Base-by-base conservation (phyloP, 1,284 basidiomycete genomes). In the Amylostereum chailletii region DNA sequence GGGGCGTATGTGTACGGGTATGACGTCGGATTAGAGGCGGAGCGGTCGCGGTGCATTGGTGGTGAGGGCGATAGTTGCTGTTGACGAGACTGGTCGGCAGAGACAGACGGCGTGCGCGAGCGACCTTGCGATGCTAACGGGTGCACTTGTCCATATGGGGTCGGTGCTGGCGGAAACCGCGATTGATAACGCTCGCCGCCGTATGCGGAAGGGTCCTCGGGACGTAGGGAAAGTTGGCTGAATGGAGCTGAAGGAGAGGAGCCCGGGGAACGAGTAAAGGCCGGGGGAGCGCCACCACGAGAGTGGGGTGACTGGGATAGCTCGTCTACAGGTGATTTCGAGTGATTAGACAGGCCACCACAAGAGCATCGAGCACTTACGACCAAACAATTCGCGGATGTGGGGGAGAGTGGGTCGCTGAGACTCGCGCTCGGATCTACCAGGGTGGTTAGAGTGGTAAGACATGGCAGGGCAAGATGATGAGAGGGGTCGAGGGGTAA, bases 371-470 rank as follows among this genome's bases (percentile, higher is more conserved):
- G 34, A 34, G 42, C 45, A 59, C 72, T 60, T 50, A 83, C 86
- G 77, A 67, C 77, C 71, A 59, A 89, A 83, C 50, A 88, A 65
- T 62, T 84, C 81, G 48, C 82, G 80, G 51, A 89, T 87, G 43
- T 83, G 75, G 41, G 86, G 86, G 47, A 89, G 77, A n/a, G 78
- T 83, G 48, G 83, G 81, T 45, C 82, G 74, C 52, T 67, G 61
- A 48, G 68, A 65, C 48, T 67, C 66, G 57, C 68, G 67, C 54
- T 65, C 60, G 40, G 61, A 59, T 53, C 62, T 62, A 51, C 68
- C 64, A 45, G 60, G 56, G 53, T 65, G 60, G 49, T 62, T 63
- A 45, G 59, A 55, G 42, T 62, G 65, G 69, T 65, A 60, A 60
- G 71, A 67, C 71, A 76, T 75, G 53, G 47, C 55, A 53, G 56